Conservation (phyloP, 2,329 filamentous ascomycete genomes). For the Fusarium sp. region DNA sequence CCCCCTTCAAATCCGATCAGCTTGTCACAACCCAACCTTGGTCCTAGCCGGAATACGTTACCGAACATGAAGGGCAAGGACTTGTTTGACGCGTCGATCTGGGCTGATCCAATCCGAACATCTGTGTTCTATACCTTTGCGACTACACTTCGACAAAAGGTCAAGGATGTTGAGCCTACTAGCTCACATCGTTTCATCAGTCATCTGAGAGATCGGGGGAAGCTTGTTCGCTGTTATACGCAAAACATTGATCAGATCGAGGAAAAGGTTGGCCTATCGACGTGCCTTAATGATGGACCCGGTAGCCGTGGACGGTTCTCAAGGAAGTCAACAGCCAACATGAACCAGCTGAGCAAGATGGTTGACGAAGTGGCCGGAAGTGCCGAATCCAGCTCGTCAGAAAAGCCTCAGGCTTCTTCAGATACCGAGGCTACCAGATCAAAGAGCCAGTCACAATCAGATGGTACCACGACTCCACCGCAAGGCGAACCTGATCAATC, state of each 20-base stretch:
- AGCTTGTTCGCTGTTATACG: constrained; percentile 78
- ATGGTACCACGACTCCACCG: constrained; percentile 22
- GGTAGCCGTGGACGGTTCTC: constrained; percentile 73
- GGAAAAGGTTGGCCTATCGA: constrained; percentile 75
- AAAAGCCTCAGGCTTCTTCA: constrained; percentile 33
- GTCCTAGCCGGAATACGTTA: constrained; percentile 52
- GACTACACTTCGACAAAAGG: constrained; percentile 73
- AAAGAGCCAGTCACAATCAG: constrained; percentile 26
- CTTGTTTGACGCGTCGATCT: constrained; percentile 78
- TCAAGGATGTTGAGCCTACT: constrained; percentile 72
- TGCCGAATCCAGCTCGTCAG: constrained; percentile 36
- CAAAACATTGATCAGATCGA: constrained; percentile 83
- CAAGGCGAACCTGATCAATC: constrained; percentile 38
- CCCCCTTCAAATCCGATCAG: constrained; percentile 55
- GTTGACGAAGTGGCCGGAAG: constrained; percentile 49
- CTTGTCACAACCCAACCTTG: constrained; percentile 53
- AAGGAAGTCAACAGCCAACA: constrained; percentile 56
- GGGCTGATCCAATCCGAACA: constrained; percentile 75
- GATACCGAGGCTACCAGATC: constrained; percentile 37
- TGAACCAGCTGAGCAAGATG: constrained; percentile 52
- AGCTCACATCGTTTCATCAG: constrained; percentile 77
- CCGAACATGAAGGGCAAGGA: constrained; percentile 78
- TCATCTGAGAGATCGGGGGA: constrained; percentile 73
- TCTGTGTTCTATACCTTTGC: constrained; percentile 80
- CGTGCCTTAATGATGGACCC: constrained; percentile 70